Conservation (phyloP, 139 green algal genomes). For the Closterium sp. region DNA sequence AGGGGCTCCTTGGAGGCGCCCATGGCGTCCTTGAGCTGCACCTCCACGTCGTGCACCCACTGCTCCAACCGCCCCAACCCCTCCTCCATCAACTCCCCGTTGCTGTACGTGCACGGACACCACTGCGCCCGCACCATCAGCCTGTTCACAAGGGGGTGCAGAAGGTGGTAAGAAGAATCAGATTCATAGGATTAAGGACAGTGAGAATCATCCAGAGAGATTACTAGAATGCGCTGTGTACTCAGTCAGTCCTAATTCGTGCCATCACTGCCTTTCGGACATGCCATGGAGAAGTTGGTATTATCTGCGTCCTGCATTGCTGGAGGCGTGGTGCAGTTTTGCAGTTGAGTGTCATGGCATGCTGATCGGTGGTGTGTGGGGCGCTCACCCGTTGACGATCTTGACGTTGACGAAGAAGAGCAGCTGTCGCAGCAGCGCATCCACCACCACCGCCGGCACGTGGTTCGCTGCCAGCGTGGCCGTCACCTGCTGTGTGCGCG, state of each 20-base stretch:
- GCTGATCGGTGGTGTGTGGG: too few relatives aligned
- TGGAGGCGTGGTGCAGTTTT: too few relatives aligned
- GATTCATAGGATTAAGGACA: too few relatives aligned
- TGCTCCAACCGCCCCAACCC: not conserved
- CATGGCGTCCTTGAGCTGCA: not conserved
- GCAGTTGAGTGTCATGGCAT: too few relatives aligned
- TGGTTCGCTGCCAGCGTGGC: not conserved
- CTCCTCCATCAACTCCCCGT: slow-evolving; percentile 6
- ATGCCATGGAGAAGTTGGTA: too few relatives aligned
- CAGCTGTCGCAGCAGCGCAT: slow-evolving; percentile 2
- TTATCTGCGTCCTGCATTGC: too few relatives aligned
- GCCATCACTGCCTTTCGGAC: too few relatives aligned
- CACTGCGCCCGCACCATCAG: not conserved
- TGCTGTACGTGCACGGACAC: slow-evolving; percentile 3
- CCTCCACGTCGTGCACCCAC: not conserved
- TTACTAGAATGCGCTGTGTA: too few relatives aligned
- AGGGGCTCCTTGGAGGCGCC: not conserved
- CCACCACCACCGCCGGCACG: slow-evolving; percentile 1
- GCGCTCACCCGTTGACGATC: slow-evolving; percentile 1
- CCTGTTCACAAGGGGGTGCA: not conserved
- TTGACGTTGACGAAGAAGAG: slow-evolving; percentile 2
- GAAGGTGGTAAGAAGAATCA: too few relatives aligned
- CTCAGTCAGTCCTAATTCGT: too few relatives aligned
- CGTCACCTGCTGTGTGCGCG: too few relatives aligned
- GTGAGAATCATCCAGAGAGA: too few relatives aligned